These are phyloP conservation scores for Barnettozyma sp. DNA, from an alignment of 805 yeast genomes.

Conservation along the genomic window DNA sequence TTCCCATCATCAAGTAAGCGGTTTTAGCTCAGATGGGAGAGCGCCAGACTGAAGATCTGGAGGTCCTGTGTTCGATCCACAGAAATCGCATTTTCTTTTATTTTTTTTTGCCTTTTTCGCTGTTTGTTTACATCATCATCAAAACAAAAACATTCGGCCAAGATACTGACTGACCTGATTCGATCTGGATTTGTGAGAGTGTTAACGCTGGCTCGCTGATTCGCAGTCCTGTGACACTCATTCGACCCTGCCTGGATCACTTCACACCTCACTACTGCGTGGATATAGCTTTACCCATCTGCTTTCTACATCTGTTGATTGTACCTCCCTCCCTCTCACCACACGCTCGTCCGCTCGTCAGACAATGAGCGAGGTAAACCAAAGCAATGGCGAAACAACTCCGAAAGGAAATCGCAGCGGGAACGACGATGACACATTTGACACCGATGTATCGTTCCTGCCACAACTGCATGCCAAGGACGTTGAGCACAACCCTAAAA, in stretches of 20 bases:
- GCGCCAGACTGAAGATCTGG: slow-evolving; percentile 45
- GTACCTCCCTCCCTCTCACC: too few species aligned
- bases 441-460: slow-evolving; percentile 5
- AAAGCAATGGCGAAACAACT: not conserved
- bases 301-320: too few species aligned
- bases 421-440: slow-evolving; percentile 5
- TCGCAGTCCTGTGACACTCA: too few species aligned
- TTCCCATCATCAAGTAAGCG: slow-evolving; percentile 11
- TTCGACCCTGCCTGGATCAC: too few species aligned
- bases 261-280: too few species aligned
- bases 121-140: slow-evolving; percentile 3
- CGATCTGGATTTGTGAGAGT: too few species aligned
- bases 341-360: not conserved
- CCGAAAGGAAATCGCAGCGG: slow-evolving; percentile 3
- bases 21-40: slow-evolving; percentile 31
- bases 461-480: slow-evolving; percentile 16
- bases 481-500: slow-evolving; percentile 23
- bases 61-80: slow-evolving; percentile 85
- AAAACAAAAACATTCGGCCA: not conserved
- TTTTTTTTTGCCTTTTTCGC: not conserved
- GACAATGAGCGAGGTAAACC: not conserved
- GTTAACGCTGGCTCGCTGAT: too few species aligned
- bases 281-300: too few species aligned
- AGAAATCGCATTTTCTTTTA: slow-evolving; percentile 42
- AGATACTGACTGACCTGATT: slow-evolving; percentile 11